Conservation (phyloP, 345 rosid species). For the Populus alba region DNA sequence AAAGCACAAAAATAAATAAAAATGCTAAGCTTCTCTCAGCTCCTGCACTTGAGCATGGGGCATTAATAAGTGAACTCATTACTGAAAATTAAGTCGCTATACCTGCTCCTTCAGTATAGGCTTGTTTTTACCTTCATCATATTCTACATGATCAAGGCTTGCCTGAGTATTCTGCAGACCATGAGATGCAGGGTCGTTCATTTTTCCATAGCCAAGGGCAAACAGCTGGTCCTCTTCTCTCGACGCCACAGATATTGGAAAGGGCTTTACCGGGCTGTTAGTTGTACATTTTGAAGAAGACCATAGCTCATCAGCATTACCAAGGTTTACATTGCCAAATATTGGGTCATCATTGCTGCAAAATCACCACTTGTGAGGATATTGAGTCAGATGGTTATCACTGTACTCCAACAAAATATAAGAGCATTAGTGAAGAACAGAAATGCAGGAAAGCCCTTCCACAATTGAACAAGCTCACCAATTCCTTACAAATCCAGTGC, state of each 20-base stretch:
- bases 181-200: constrained; percentile 43
- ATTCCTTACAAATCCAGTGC: neutral
- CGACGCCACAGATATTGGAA: constrained; percentile 44
- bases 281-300: constrained; percentile 59
- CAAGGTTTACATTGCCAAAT: constrained; percentile 72
- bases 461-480: neutral
- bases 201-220: constrained; percentile 34
- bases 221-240: constrained; percentile 47
- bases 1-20: constrained; percentile 2
- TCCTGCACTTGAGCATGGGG: constrained; percentile 11
- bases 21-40: neutral
- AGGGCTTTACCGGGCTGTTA: constrained; percentile 47
- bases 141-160: constrained; percentile 29
- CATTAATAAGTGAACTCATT: neutral
- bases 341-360: constrained; percentile 91
- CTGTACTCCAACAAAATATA: neutral
- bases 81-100: constrained; percentile 5
- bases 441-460: neutral
- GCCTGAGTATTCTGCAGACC: constrained; percentile 31
- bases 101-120: constrained; percentile 53
- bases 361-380: constrained; percentile 91
- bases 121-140: constrained; percentile 34
- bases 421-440: neutral
- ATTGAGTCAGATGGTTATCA: constrained; percentile 58
- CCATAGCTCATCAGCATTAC: constrained; percentile 70